Evolutionary conservation across 23 red algal species (phyloP).

Genomic region (Gracilaria gracilis): DNA sequence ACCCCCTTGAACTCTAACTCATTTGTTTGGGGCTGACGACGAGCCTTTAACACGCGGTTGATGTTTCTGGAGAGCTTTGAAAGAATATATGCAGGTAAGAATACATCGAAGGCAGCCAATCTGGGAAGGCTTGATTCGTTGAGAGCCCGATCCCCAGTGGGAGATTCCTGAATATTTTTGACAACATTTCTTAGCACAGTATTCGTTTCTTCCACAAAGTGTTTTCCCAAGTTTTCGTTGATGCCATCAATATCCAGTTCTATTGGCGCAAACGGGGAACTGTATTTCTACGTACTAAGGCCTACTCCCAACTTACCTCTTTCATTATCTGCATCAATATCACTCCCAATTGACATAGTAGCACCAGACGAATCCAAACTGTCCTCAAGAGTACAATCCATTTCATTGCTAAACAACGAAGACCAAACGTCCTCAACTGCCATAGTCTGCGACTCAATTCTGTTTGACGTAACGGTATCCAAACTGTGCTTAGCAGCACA

Average conservation of each 20-base stretch:
- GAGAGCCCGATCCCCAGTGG: background rate
- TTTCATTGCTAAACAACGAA: background rate
- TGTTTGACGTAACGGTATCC: background rate
- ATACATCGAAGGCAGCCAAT: background rate
- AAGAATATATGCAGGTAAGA: background rate
- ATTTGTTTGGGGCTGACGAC: background rate
- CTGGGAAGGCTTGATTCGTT: background rate
- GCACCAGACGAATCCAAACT: background rate
- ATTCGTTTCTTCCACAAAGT: background rate
- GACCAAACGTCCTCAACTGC: background rate
- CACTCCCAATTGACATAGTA: too few species aligned
- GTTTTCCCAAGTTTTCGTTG: background rate
- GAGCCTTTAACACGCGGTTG: background rate
- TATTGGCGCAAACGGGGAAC: background rate
- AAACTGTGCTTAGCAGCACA: too few species aligned
- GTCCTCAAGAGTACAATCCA: background rate
- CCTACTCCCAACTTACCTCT: background rate
- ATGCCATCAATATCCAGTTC: background rate
- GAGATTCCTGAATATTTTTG: background rate
- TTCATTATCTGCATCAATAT: background rate
- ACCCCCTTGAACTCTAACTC: too few species aligned
- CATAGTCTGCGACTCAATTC: background rate
- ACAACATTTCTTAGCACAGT: background rate
- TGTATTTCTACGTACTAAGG: background rate
- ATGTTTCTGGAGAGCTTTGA: background rate